Conservation (phyloP, 139 green algal species). For the Picochlorum sp. region DNA sequence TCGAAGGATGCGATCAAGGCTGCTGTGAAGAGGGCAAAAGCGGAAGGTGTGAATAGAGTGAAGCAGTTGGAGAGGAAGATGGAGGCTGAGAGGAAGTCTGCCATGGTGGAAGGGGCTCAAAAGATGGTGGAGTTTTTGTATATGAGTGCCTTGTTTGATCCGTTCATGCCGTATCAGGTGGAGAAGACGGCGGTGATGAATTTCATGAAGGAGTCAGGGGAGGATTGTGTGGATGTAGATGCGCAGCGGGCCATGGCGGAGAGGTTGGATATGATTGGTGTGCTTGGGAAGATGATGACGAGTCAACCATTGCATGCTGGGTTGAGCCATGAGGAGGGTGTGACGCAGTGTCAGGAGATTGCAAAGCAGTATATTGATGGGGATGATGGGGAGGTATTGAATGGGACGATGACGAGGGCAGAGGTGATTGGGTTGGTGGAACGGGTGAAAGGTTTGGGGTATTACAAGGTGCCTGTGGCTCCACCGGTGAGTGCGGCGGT, state of each 20-base stretch:
- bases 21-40: background rate
- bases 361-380: background rate
- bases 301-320: slow-evolving; percentile 2
- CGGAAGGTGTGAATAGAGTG: background rate
- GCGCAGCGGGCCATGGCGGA: slow-evolving; percentile 6
- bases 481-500: background rate
- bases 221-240: background rate
- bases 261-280: slow-evolving; percentile 10
- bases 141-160: slow-evolving; percentile 12
- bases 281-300: slow-evolving; percentile 15
- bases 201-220: slow-evolving; percentile 2
- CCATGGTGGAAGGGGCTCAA: slow-evolving; percentile 4
- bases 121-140: slow-evolving; percentile 18
- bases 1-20: background rate
- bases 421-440: background rate
- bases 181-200: slow-evolving; percentile 2
- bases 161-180: slow-evolving; percentile 13
- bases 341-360: slow-evolving; percentile 25
- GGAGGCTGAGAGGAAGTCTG: too few relatives aligned
- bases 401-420: background rate
- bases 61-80: background rate
- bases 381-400: background rate
- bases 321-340: slow-evolving; percentile 17
- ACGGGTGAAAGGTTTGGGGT: background rate
- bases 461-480: background rate